Percentiles rank a stretch among this genome's conserved stretches.
Evolutionary conservation across 169 alveolate species (phyloP).

Genomic region (Toxoplasma gondii): DNA sequence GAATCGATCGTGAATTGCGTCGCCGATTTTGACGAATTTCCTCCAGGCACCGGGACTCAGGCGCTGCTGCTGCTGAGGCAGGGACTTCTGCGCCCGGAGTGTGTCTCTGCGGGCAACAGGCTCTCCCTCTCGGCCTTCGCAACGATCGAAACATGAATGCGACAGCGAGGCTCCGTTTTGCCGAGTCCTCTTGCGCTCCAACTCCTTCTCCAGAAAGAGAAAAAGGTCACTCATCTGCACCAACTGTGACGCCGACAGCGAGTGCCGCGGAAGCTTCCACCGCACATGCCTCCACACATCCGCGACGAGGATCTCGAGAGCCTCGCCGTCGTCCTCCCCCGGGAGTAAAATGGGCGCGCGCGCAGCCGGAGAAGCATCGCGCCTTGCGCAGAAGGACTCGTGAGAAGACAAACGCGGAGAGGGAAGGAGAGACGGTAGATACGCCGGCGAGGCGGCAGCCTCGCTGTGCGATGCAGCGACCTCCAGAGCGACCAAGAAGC

Average conservation of each 20-base stretch:
- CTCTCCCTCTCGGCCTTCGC: neutral
- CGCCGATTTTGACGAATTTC: neutral
- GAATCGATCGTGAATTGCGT: conserved; percentile 1
- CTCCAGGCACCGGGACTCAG: conserved; percentile 12
- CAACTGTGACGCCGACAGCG: neutral
- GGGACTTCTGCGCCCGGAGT: neutral
- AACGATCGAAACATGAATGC: neutral
- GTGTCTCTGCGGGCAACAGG: neutral
- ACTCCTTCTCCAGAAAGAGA: neutral
- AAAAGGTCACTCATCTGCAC: neutral
- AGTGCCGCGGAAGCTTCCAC: neutral
- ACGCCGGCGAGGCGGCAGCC: too few relatives aligned
- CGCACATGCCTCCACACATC: neutral
- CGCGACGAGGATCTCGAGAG: neutral
- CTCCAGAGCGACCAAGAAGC: neutral
- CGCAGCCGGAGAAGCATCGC: neutral
- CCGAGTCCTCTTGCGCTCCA: neutral
- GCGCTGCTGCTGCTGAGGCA: neutral
- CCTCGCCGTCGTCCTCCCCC: neutral
- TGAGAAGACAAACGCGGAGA: neutral
- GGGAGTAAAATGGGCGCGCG: neutral
- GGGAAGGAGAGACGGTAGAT: neutral
- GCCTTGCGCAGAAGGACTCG: neutral
- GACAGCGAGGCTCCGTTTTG: neutral
- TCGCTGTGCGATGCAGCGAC: neutral